Base-by-base conservation (phyloP, 1,284 basidiomycete genomes). In the Pisolithus thermaeus region DNA sequence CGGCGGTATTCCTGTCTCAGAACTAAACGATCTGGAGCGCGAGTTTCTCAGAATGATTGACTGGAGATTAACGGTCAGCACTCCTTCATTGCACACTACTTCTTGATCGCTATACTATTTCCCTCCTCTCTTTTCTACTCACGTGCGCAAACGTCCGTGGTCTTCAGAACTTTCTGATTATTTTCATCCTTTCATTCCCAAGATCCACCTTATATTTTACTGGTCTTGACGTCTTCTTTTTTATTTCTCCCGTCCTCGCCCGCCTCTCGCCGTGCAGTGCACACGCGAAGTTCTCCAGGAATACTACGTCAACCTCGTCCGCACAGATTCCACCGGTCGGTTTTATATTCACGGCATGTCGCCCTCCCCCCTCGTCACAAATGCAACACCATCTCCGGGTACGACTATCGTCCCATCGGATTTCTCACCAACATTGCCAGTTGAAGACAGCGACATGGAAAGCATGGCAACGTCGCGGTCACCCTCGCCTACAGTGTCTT, bases 11-110 rank as follows among this genome's bases (percentile, higher is more conserved):
- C 84, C 90, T 58, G 76, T 92, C 50, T 76, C 78, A 52, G 94
- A 97, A 72, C 83, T 97, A 67, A 95, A 96, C 71, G 76, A 90
- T 58, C 81, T 97, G 55, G 94, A 97, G 73, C 78, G 90, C 64
- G 94, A 97, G 67, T 93, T 97, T 67, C 79, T 97, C 39, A 77
- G 78, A 54, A 85, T 86, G 64, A 92, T 95, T 50, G 90, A 95
- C 64, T 97, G 94, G 94, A 80, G 84, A 58, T 76, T 97, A 59
- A 90, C 84, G 75, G 93, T 96, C 68, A 81, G 92, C 73, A 68
- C 53, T 56, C 61, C 66, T 64, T 59, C 55, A 52, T 45, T 42
- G 36, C 27, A 28, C 47, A 43, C 36, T 48, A 20, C 42, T 3
- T 37, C 58, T 58, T 56, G 47, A 60, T 41, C 30, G 49, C 47